Base-by-base conservation (phyloP, 345 rosid species). In the Combretum micranthum region DNA sequence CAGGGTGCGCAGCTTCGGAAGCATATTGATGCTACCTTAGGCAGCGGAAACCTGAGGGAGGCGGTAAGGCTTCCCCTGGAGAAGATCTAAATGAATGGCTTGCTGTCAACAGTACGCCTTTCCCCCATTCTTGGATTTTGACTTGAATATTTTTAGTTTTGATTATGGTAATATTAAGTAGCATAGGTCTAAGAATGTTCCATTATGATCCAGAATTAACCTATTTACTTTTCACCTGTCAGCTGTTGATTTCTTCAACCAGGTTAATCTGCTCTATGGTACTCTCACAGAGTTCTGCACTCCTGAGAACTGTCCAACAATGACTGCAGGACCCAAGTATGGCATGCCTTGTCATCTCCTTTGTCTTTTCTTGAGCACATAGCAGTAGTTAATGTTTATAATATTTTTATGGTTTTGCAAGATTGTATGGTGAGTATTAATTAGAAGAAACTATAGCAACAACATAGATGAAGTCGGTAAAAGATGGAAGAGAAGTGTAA, bases 221-320 rank as follows among this genome's bases (percentile, higher is more conserved):
- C 60, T 63, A 23, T 60, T 63, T 66, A 16, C 50, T 56, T 77
- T 65, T 58, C 56, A 50, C 22, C 47, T 77, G 77, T 68, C 93
- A 92, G 98, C 98, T 52, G 98, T 92, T 71, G 98, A 92, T 80
- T 92, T 93, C 87, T 93, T 93, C 79, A 93, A 93, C 75, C 99
- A 93, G 70, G 99, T 93, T 90, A 93, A 93, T 75, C 86, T 93
- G 75, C 92, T 93, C 62, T 93, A 80, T 71, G 97, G 97, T 47
- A 93, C 97, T n/a, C 89, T 93, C 50, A 93, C 97, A 4, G 99
- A 93, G 75, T 93, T 93, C 77, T 93, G 99, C 65, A 93, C 97
- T 13, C 81, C 92, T 26, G 96, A 87, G 72, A 87, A 79, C 72
- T 93, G 99, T 69, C 89, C 99, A 71, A 89, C 99, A 56, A 93